Conservation (phyloP, 805 yeast genomes). For the Ogataea minuta region DNA sequence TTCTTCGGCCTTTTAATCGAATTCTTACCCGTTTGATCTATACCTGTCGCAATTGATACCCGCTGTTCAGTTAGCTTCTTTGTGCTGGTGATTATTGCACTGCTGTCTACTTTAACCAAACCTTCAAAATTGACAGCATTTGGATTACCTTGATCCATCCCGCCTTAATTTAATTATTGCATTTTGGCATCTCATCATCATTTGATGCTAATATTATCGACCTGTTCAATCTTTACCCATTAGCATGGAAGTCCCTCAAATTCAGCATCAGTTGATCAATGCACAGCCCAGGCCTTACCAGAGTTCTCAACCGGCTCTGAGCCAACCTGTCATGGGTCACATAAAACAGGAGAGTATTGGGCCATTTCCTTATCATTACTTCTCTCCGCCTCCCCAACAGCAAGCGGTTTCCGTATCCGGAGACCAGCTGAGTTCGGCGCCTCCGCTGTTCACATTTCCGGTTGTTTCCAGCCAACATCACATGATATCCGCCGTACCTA, state of each 20-base stretch:
- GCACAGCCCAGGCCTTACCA: conserved; percentile 1
- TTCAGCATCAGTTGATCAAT: conserved; percentile 10
- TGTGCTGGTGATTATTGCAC: neutral
- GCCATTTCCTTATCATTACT: conserved; percentile 6
- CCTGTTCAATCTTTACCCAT: neutral
- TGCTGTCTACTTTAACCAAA: neutral
- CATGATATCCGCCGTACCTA: conserved; percentile 1
- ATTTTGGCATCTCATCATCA: neutral
- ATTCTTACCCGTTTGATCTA: neutral
- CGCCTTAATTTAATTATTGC: conserved; percentile 4
- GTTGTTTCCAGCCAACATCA: conserved; percentile 4
- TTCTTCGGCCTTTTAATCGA: neutral
- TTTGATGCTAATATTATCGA: neutral
- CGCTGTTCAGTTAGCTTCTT: neutral
- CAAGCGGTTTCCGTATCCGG: neutral
- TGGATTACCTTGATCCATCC: neutral
- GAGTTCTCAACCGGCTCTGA: neutral
- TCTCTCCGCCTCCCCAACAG: conserved; percentile 2
- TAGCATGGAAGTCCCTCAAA: conserved; percentile 16
- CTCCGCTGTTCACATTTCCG: conserved; percentile 9
- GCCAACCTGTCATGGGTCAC: conserved; percentile 10
- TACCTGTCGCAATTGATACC: conserved; percentile 1
- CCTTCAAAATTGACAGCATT: neutral
- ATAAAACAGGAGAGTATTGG: conserved; percentile 14
- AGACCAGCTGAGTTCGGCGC: conserved; percentile 9